Conservation (phyloP, 2,329 filamentous ascomycete species). For the Colletotrichum caudatum region DNA sequence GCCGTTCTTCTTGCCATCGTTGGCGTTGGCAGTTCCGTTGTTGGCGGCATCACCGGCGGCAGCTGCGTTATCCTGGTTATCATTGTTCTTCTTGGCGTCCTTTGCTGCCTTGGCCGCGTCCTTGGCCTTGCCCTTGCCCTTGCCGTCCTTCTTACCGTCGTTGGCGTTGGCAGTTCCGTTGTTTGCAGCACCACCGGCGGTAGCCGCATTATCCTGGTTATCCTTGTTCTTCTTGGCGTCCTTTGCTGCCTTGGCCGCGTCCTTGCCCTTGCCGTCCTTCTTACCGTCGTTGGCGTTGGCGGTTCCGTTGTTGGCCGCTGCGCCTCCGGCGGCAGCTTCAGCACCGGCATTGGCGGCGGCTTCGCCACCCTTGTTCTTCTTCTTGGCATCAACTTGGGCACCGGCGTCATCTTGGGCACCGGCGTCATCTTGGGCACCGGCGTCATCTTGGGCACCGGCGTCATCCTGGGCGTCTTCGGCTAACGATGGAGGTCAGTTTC, state of each 20-base stretch:
- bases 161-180: slow-evolving; percentile 29
- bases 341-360: not conserved
- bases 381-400: not conserved
- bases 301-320: slow-evolving; percentile 20
- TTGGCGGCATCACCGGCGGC: slow-evolving; percentile 1
- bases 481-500: not conserved
- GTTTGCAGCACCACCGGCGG: slow-evolving; percentile 1
- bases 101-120: not conserved
- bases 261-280: not conserved
- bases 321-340: slow-evolving; percentile 14
- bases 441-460: not conserved
- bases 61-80: not conserved
- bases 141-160: slow-evolving; percentile 7
- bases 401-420: not conserved
- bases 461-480: not conserved
- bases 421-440: not conserved
- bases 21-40: slow-evolving; percentile 29
- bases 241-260: too few relatives aligned
- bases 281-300: not conserved
- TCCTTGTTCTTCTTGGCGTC: not conserved
- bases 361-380: slow-evolving; percentile 8
- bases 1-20: slow-evolving; percentile 2
- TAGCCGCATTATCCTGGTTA: not conserved
- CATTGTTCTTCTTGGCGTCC: not conserved
- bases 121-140: not conserved